phyloP scores from a whole-genome alignment of 768 basidiomycete genomes.

The Agrocybe pediades region DNA sequence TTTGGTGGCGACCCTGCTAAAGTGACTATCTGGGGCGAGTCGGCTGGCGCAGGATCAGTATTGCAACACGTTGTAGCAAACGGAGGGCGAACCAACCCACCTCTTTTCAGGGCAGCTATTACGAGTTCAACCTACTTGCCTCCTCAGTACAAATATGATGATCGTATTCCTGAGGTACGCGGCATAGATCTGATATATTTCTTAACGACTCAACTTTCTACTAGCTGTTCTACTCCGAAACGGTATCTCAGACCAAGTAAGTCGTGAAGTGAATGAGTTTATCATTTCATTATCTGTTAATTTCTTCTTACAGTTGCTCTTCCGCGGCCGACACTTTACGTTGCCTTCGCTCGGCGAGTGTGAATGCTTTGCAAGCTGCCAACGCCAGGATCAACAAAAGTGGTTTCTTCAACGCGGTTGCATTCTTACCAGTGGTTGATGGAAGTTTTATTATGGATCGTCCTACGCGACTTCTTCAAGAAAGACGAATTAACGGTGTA shows the following conservation, averaged over 20 bases:
- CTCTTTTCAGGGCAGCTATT: constrained; percentile 45
- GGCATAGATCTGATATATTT: neutral
- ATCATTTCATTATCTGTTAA: too few relatives aligned
- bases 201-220: too few relatives aligned
- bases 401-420: constrained; percentile 40
- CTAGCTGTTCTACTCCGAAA: constrained; percentile 4
- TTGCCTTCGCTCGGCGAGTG: constrained; percentile 40
- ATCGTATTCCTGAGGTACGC: constrained; percentile 39
- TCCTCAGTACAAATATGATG: constrained; percentile 47
- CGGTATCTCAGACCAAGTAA: constrained; percentile 7
- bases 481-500: constrained; percentile 19
- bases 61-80: constrained; percentile 51
- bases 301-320: constrained; percentile 30
- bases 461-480: constrained; percentile 39
- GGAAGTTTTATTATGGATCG: constrained; percentile 45
- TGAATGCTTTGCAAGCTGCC: constrained; percentile 28
- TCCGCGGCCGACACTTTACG: constrained; percentile 31
- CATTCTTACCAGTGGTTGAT: constrained; percentile 49
- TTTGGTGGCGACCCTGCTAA: constrained; percentile 42
- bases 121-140: constrained; percentile 48
- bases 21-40: constrained; percentile 48
- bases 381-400: constrained; percentile 32
- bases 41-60: constrained; percentile 51
- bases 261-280: constrained; percentile 9
- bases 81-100: constrained; percentile 43